phyloP scores from a whole-genome alignment of 257 asterid species.

The Hygrophila difformis region DNA sequence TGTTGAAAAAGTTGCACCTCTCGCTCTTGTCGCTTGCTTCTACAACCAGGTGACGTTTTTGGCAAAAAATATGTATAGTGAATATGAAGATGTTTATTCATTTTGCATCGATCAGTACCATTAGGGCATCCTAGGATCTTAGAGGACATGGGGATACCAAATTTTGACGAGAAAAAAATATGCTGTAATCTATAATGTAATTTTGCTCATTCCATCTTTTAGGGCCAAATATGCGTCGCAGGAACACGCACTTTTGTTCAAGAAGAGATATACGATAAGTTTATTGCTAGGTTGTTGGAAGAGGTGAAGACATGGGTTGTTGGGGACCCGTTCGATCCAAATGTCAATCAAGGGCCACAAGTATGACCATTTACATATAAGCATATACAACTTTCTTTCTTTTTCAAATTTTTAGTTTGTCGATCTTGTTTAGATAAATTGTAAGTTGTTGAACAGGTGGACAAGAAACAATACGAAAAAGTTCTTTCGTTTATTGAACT shows the following conservation, averaged over 20 bases:
- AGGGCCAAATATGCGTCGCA: constrained; percentile 81
- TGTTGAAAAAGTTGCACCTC: constrained; percentile 45
- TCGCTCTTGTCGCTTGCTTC: constrained; percentile 44
- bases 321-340: constrained; percentile 78
- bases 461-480: constrained; percentile 45
- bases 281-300: constrained; percentile 36
- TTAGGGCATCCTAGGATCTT: no score
- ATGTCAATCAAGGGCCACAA: constrained; percentile 63
- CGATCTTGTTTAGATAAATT: no score
- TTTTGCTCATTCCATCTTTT: constrained; percentile 4
- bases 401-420: no score
- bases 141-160: neutral
- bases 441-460: constrained; percentile 24
- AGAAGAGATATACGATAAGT: constrained; percentile 52
- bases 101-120: no score
- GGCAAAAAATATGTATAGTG: no score
- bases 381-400: no score
- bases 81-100: no score
- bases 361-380: constrained; percentile 15
- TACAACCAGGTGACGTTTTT: constrained; percentile 67
- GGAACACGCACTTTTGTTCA: constrained; percentile 60
- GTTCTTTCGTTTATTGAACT: constrained; percentile 48
- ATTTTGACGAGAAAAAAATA: no score
- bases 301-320: constrained; percentile 46
- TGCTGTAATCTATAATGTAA: no score